Evolutionary conservation across 768 basidiomycete species (phyloP).

Genomic region (Mrakia blollopis): DNA sequence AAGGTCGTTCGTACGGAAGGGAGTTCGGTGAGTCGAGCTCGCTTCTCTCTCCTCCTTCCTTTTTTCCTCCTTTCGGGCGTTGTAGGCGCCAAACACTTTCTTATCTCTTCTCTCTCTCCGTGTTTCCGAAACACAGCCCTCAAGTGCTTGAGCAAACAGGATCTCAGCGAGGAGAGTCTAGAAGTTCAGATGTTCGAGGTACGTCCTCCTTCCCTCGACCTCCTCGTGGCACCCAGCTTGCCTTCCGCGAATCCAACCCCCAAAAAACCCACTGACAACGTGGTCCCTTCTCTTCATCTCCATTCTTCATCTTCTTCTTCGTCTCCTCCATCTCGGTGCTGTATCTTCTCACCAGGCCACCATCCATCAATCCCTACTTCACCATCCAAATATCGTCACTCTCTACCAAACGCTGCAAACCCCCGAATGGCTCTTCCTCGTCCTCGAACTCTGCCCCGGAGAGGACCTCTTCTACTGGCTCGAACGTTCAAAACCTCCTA

Average conservation of each 20-base stretch:
- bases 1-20: constrained; percentile 30
- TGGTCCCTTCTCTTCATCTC: not conserved
- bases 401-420: constrained; percentile 87
- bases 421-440: constrained; percentile 78
- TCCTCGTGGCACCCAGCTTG: not conserved
- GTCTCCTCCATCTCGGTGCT: constrained; percentile 14
- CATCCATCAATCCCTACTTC: constrained; percentile 85
- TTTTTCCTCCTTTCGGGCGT: not conserved
- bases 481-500: constrained; percentile 73
- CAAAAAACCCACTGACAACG: not conserved
- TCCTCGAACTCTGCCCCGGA: constrained; percentile 93
- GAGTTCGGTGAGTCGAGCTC: constrained; percentile 43
- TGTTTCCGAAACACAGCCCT: constrained; percentile 57
- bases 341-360: constrained; percentile 56
- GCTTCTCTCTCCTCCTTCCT: not conserved
- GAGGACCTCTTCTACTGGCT: constrained; percentile 98
- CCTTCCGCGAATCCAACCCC: no score
- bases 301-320: not conserved
- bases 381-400: constrained; percentile 91
- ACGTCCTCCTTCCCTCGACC: constrained; percentile 32
- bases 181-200: constrained; percentile 88
- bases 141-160: constrained; percentile 91
- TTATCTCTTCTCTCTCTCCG: constrained; percentile 56
- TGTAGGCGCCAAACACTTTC: constrained; percentile 23
- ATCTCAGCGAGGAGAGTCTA: constrained; percentile 82